Percentiles rank a stretch among this genome's conserved stretches.
phyloP scores from a whole-genome alignment of 768 basidiomycete genomes.

The Aureoboletus auriporus region DNA sequence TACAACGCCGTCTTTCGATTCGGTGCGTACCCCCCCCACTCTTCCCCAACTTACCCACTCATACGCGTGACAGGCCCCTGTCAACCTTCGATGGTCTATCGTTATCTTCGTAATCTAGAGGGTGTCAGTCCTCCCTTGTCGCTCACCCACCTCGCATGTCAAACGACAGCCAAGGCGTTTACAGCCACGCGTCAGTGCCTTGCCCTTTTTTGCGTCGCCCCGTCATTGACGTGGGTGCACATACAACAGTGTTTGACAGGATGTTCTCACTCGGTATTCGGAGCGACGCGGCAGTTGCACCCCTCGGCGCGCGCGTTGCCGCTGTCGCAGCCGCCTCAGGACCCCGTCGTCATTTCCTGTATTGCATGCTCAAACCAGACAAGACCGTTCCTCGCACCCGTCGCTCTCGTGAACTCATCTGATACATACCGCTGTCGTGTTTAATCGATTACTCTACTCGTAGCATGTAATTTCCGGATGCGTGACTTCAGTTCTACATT shows the following conservation, averaged over 20 bases:
- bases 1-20: constrained; percentile 86
- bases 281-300: constrained; percentile 57
- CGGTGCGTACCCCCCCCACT: constrained; percentile 37
- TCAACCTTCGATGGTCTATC: constrained; percentile 89
- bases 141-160: constrained; percentile 83
- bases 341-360: constrained; percentile 80
- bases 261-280: constrained; percentile 87
- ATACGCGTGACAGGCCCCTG: constrained; percentile 57
- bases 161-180: constrained; percentile 86
- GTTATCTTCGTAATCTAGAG: constrained; percentile 87
- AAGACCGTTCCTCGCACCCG: constrained; percentile 39
- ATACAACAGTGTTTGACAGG: constrained; percentile 70
- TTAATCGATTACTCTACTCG: not conserved
- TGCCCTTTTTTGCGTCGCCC: not conserved
- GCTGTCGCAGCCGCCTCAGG: constrained; percentile 65
- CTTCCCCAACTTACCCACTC: not conserved
- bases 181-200: constrained; percentile 56
- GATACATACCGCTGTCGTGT: not conserved
- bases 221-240: not conserved
- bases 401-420: constrained; percentile 38
- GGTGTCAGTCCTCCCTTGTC: constrained; percentile 86
- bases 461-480: too few relatives aligned
- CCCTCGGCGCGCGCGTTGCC: constrained; percentile 60
- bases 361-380: constrained; percentile 71
- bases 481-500: too few relatives aligned